These are phyloP conservation scores for Euphorbia tirucalli DNA, from an alignment of 345 rosid species.

Conservation along the genomic window DNA sequence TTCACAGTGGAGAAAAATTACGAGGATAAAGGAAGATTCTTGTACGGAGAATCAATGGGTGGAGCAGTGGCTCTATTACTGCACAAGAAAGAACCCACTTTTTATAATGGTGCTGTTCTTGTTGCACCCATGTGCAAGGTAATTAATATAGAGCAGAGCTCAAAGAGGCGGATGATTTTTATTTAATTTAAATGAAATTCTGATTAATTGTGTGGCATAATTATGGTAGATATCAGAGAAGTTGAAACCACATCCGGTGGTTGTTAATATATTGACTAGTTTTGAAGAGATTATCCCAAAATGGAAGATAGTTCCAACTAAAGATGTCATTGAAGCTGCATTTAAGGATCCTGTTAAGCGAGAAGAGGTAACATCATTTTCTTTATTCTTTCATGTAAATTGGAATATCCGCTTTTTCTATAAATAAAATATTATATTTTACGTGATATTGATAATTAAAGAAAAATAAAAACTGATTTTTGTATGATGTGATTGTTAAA, in stretches of 20 bases:
- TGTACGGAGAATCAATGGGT: conserved; percentile 99
- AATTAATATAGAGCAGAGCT: not conserved
- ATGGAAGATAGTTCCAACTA: conserved; percentile 96
- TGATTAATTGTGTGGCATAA: not conserved
- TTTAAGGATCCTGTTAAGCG: conserved; percentile 83
- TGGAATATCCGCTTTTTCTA: no score
- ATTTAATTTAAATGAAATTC: not conserved
- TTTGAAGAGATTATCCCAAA: conserved; percentile 87
- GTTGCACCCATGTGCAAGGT: conserved; percentile 99
- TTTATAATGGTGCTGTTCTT: conserved; percentile 87
- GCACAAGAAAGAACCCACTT: conserved; percentile 72
- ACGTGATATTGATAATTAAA: no score
- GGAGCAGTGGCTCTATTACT: conserved; percentile 88
- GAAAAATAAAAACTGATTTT: not conserved
- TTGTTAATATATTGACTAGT: conserved; percentile 68
- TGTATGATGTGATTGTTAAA: not conserved
- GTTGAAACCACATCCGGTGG: conserved; percentile 87
- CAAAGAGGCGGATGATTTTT: not conserved
- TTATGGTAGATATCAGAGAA: conserved; percentile 76
- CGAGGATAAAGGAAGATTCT: conserved; percentile 71
- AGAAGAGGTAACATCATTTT: conserved; percentile 48
- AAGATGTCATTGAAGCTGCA: conserved; percentile 76
- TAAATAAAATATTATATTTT: no score
- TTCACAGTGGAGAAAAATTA: conserved; percentile 64
- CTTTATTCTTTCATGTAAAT: no score